Conservation (phyloP, 306 rosid species). For the Parietaria judaica region DNA sequence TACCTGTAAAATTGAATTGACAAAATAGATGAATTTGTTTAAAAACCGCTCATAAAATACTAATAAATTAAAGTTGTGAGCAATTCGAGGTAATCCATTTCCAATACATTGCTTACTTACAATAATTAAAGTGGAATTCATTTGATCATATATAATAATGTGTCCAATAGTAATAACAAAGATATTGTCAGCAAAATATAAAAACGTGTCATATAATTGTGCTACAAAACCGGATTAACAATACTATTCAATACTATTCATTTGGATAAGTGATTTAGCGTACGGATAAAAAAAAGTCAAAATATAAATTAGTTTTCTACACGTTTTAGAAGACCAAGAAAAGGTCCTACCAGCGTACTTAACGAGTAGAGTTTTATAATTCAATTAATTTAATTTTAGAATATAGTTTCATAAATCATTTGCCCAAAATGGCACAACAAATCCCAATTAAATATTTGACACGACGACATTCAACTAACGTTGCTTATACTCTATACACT, state of each 20-base stretch:
- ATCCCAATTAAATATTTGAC: background rate
- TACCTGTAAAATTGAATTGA: too few species aligned
- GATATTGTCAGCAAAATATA: background rate
- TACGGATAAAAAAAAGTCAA: background rate
- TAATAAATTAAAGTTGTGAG: too few species aligned
- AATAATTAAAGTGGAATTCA: too few species aligned
- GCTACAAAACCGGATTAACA: background rate
- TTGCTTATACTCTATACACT: background rate
- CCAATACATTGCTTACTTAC: too few species aligned
- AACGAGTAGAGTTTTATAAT: background rate
- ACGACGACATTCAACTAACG: background rate
- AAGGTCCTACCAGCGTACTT: constrained; percentile 1
- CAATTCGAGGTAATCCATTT: too few species aligned
- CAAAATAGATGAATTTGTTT: too few species aligned
- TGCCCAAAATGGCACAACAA: background rate
- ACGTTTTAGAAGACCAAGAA: background rate
- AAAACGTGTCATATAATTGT: background rate
- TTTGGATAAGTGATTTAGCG: constrained; percentile 3
- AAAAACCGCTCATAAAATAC: too few species aligned
- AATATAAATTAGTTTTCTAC: background rate
- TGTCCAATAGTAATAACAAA: background rate
- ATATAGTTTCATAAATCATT: background rate
- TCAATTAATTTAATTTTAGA: background rate
- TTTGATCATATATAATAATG: too few species aligned
- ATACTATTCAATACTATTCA: background rate